Conservation (phyloP, 1,139 yeast genomes). For the Saccharomyces hybrid region DNA sequence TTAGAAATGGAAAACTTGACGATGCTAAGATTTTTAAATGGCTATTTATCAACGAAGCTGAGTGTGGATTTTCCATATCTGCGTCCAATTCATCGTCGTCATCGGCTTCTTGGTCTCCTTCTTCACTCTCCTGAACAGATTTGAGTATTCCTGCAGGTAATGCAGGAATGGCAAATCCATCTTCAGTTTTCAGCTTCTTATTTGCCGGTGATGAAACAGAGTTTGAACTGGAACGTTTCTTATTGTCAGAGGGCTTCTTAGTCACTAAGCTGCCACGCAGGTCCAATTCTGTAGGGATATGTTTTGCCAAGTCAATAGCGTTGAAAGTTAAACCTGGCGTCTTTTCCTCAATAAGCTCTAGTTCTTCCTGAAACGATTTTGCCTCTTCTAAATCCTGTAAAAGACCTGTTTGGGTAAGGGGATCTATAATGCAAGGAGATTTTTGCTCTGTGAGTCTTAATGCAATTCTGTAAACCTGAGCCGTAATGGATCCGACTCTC, state of each 20-base stretch:
- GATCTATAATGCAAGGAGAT: conserved; percentile 39
- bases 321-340: conserved; percentile 35
- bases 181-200: conserved; percentile 40
- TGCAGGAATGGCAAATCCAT: conserved; percentile 28
- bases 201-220: conserved; percentile 22
- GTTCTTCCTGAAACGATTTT: conserved; percentile 33
- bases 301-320: conserved; percentile 46
- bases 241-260: conserved; percentile 19
- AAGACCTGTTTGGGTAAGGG: conserved; percentile 32
- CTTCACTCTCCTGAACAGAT: conserved; percentile 1
- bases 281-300: conserved; percentile 40
- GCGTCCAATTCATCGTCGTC: conserved; percentile 18
- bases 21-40: conserved; percentile 46
- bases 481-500: conserved; percentile 62
- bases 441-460: conserved; percentile 52
- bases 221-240: conserved; percentile 17
- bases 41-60: conserved; percentile 33
- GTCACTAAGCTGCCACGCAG: conserved; percentile 40
- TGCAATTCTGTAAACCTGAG: conserved; percentile 56
- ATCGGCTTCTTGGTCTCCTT: conserved; percentile 10
- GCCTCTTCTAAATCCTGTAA: conserved; percentile 38
- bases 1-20: conserved; percentile 41
- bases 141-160: conserved; percentile 9
- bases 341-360: conserved; percentile 30
- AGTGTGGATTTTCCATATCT: conserved; percentile 25